Evolutionary conservation across 2,329 filamentous ascomycete genomes (phyloP), one percentile per base, ranked within the genome.

Genomic region (Neurospora sp.): DNA sequence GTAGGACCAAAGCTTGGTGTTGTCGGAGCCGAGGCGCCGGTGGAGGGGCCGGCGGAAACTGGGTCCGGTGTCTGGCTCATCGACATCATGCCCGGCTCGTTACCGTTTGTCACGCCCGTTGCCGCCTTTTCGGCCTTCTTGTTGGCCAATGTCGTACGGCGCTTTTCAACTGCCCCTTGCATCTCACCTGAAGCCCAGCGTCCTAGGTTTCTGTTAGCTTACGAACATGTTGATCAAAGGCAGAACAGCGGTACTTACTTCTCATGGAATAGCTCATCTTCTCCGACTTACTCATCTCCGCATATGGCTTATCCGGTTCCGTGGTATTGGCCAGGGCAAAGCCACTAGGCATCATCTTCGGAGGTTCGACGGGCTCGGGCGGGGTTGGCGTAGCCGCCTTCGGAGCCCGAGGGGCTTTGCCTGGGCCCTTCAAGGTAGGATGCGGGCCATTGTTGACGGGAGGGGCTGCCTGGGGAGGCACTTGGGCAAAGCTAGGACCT

Each of bases 221-320:
- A 5, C 12, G 11, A 28, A 62, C 8, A 66, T 1, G 1, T n/a
- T 11, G 11, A 65, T 12, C 1, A 36, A 28, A 66, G 33, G 23
- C 39, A 10, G 10, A 36, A 5, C 3, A 15, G 36, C 17, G n/a
- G 5, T 52, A 78, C 83, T 80, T 81, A 88, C 87, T 85, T 80
- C 87, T 87, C 87, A 89, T 89, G 2, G 86, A 88, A 19, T 83
- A 83, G n/a, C 85, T 87, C 86, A 89, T 88, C 81, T 89, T 89
- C 79, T 89, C 86, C 38, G 85, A 87, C 79, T 89, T 89, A 66
- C 85, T 88, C 86, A 88, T 88, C 62, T 84, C 82, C 41, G 84
- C 83, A 74, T 88, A 88, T 68, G 87, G 85, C 79, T 88, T 88
- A 70, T 84, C 72, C 37, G 72, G 43, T 17, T 73, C 71, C 28